Base-by-base conservation (phyloP, 2,329 filamentous ascomycete species). In the Pseudogymnoascus sp. region DNA sequence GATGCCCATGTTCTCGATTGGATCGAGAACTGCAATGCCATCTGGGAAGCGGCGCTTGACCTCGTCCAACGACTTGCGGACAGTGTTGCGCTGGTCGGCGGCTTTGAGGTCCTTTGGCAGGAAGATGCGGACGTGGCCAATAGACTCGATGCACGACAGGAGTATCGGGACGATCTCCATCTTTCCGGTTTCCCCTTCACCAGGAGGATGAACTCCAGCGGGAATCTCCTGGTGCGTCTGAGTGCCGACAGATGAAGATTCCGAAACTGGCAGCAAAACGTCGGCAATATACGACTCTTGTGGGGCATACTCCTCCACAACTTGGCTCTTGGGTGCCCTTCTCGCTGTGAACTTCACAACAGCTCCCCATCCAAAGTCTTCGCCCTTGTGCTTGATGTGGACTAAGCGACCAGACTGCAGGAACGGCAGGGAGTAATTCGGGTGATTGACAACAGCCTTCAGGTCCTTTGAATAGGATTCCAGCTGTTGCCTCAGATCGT, bases 1-100 rank as follows among this genome's bases (percentile, higher is more conserved):
- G 71, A 99, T 97, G 29, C 86, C 84, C 95, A 99, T 97, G 72
- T 97, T 93, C 75, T 97, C 93, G 40, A 99, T 88, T 0, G 95
- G 95, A 71, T 99, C 95, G 17, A 99, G 78, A 6, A 93, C 82
- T 2, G 95, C 89, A 63, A 99, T 79, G 2, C 95, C 95, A 72
- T 99, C 95, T 0, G 93, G 92, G 78, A 99, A 97, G 26, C 95
- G 88, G 68, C 86, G 86, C 75, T 90, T 84, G 15, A 96, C 88
- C 75, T 97, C 93, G 44, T 85, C 83, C 29, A 97, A 76, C 3
- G 83, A 76, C 71, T 88, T 90, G 62, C 84, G 82, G 33, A 89
- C 81, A 1, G 81, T 83, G 67, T 89, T 89, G 63, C 88, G 85
- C 59, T 91, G 84, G n/a, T 88, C 82, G 3, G 81, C 75, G 1